Conservation (phyloP, 495 filamentous ascomycete genomes). For the Poronia punctata region DNA sequence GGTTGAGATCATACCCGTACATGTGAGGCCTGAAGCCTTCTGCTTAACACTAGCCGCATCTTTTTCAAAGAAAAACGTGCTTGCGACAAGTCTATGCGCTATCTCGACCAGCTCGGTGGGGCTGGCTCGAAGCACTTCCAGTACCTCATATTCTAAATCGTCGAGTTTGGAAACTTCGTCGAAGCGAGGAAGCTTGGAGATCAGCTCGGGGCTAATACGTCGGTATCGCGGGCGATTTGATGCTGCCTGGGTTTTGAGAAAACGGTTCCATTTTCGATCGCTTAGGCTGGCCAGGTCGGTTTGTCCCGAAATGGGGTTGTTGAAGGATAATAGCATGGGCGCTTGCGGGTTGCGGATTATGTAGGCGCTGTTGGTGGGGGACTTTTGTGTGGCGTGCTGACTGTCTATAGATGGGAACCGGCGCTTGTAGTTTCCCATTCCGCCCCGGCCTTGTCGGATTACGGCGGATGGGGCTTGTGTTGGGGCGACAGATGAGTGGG, state of each 20-base stretch:
- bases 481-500: slow-evolving; percentile 17
- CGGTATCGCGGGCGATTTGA: slow-evolving; percentile 20
- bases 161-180: slow-evolving; percentile 16
- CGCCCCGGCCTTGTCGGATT: slow-evolving; percentile 20
- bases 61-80: slow-evolving; percentile 34
- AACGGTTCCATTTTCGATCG: slow-evolving; percentile 25
- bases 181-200: slow-evolving; percentile 20
- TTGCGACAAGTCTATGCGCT: slow-evolving; percentile 32
- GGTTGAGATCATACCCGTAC: slow-evolving; percentile 18
- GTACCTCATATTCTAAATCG: slow-evolving; percentile 15
- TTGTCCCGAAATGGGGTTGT: slow-evolving; percentile 20
- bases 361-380: slow-evolving; percentile 4
- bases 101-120: slow-evolving; percentile 21
- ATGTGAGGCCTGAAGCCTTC: slow-evolving; percentile 15
- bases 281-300: slow-evolving; percentile 21
- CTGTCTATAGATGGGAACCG: slow-evolving; percentile 7
- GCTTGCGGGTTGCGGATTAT: slow-evolving; percentile 20
- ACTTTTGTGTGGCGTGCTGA: slow-evolving; percentile 1
- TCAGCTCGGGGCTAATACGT: slow-evolving; percentile 26
- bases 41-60: slow-evolving; percentile 19
- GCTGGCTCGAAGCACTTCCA: slow-evolving; percentile 14
- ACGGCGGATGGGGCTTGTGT: slow-evolving; percentile 11
- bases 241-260: slow-evolving; percentile 14
- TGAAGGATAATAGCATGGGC: slow-evolving; percentile 21
- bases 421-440: slow-evolving; percentile 23